Evolutionary conservation across 2,329 filamentous ascomycete genomes (phyloP), one percentile per base, ranked within the genome.

Genomic region (Dactylonectria macrodidyma): DNA sequence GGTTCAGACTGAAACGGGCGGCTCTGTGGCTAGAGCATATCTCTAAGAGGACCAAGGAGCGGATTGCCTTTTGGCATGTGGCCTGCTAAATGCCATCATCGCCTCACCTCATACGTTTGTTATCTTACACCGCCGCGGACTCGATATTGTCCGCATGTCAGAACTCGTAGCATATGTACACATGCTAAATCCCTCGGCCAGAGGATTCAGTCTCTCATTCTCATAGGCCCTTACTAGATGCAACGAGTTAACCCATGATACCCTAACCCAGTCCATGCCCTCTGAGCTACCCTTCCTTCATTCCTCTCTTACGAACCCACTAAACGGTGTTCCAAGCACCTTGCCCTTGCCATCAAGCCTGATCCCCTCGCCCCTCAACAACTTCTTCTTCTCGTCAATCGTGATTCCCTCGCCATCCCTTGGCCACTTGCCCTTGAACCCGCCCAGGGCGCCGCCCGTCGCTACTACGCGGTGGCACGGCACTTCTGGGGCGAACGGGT

Each of bases 401-500:
- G 90, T 90, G 65, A 88, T 86, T 1, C 89, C 89, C 72, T 90
- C 87, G 0, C 89, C 90, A 44, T 87, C 85, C 62, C 85, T 85
- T 3, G 89, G 86, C 85, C 89, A 90, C 71, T 89, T 86, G 3
- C 92, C 92, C 79, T 91, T 90, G 83, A 93, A 94, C 0, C 92
- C 91, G 48, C 92, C 92, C 24, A 94, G 80, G n/a, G 86, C 85
- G 12, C 93, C 91, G 59, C 91, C 91, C 47, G 90, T 91, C 6
- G 93, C 92, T 54, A 97, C 88, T 24, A 95, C 92, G 10, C 94
- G 88, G 80, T 97, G 94, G 69, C 94, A 97, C 1, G 94, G 94
- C 5, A 95, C 92, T 38, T 89, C 87, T 0, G 94, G 94, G 14
- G 94, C 94, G 75, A 95, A 97, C 0, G 94, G 94, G 78, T 97